Base-by-base conservation (phyloP, 2,329 filamentous ascomycete genomes). In the Botrytis deweyae region DNA sequence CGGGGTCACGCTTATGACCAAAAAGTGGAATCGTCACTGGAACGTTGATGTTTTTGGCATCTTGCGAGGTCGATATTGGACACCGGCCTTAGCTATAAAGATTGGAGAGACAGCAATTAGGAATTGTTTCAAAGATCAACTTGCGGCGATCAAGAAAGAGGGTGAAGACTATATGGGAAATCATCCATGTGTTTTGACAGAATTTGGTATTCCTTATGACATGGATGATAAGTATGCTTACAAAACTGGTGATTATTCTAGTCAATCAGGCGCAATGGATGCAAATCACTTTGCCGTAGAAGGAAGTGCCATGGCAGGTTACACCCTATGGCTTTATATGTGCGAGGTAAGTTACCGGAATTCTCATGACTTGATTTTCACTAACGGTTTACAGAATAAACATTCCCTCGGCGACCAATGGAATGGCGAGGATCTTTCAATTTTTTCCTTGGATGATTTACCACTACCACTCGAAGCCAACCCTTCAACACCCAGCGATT, bases 151-250 rank as follows among this genome's bases (percentile, higher is more conserved):
- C 70, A 88, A 91, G 68, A 88, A 97, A 77, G 96, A 99, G 83
- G 97, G 95, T 0, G 84, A 92, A n/a, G 92, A 97, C 72, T 90
- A 94, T 74, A 93, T 94, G 86, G 96, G 96, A 33, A 90, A 92
- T 36, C 95, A 97, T 78, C 96, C 96, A 0, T 94, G 94, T 78
- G 84, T 99, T 7, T 90, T 98, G 82, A 97, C 94, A 0, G 96
- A 99, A 81, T 98, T 98, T 79, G 96, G 96, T 12, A 98, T 99
- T 74, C 96, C 96, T 0, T 99, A 97, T 81, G 96, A 99, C 81
- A 98, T 99, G 97, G 95, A 99, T 80, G 91, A 97, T 77, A 95
- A 97, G 83, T 87, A 96, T 80, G 96, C 96, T 1, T 99, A 99
- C 84, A 93, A 94, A 83, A 97, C 94, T 9, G 96, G 97, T 12